These are phyloP conservation scores for Aureobasidium sp. DNA, from an alignment of 2,329 filamentous ascomycete species.

Conservation along the genomic window DNA sequence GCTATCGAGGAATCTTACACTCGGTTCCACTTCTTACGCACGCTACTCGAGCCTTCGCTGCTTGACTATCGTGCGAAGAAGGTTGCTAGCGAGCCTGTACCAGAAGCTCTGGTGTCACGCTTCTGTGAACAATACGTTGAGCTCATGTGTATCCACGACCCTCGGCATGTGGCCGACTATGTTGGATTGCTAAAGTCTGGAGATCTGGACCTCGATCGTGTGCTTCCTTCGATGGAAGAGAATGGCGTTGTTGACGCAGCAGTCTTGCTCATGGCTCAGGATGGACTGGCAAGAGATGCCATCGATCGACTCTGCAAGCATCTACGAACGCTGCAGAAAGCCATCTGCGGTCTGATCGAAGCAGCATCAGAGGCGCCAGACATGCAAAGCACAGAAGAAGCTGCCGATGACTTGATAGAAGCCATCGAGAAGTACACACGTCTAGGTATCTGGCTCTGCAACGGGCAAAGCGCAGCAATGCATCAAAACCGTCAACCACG, in stretches of 20 bases:
- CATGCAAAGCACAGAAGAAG: constrained; percentile 50
- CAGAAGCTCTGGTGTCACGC: constrained; percentile 38
- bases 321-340: constrained; percentile 67
- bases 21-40: constrained; percentile 68
- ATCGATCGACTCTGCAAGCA: constrained; percentile 82
- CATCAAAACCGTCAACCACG: constrained; percentile 22
- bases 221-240: constrained; percentile 81
- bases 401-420: constrained; percentile 63
- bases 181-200: constrained; percentile 66
- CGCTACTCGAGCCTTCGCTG: constrained; percentile 58
- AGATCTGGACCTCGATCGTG: constrained; percentile 67
- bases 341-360: constrained; percentile 64
- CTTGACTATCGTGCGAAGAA: constrained; percentile 13
- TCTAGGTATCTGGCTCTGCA: constrained; percentile 93
- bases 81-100: constrained; percentile 21
- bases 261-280: constrained; percentile 79
- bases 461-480: constrained; percentile 55
- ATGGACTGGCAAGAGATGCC: constrained; percentile 72
- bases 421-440: constrained; percentile 81
- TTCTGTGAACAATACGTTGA: constrained; percentile 80
- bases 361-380: constrained; percentile 50
- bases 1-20: constrained; percentile 52
- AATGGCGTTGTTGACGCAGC: constrained; percentile 88
- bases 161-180: constrained; percentile 75
- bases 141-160: constrained; percentile 81